These are phyloP conservation scores for Candida parachauliodes DNA, from an alignment of 805 yeast genomes.

Conservation along the genomic window DNA sequence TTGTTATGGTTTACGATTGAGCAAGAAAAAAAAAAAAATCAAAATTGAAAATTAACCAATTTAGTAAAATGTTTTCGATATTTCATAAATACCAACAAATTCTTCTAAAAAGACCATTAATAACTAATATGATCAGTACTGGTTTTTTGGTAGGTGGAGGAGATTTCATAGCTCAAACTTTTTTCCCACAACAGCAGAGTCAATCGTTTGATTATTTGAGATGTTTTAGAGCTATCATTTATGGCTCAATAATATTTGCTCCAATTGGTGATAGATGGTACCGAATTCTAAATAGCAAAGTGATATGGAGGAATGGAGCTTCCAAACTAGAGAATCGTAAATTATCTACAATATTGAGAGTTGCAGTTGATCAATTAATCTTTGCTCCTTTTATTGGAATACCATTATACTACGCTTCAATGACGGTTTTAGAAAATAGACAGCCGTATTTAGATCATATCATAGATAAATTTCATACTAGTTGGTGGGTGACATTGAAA, in stretches of 20 bases:
- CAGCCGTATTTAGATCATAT: slow-evolving; percentile 40
- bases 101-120: slow-evolving; percentile 33
- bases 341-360: slow-evolving; percentile 36
- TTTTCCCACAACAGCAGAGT: slow-evolving; percentile 32
- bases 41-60: not conserved
- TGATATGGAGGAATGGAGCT: slow-evolving; percentile 31
- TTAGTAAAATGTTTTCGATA: not conserved
- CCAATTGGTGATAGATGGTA: slow-evolving; percentile 77
- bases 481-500: slow-evolving; percentile 63
- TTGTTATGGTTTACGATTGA: slow-evolving; percentile 29
- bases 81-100: slow-evolving; percentile 19
- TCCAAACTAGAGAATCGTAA: slow-evolving; percentile 8
- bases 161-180: slow-evolving; percentile 65
- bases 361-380: slow-evolving; percentile 63
- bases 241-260: slow-evolving; percentile 73
- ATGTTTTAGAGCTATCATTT: slow-evolving; percentile 60
- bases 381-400: slow-evolving; percentile 77
- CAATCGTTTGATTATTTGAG: slow-evolving; percentile 47
- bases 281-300: slow-evolving; percentile 38
- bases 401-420: slow-evolving; percentile 64
- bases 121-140: slow-evolving; percentile 46
- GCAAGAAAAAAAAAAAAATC: slow-evolving; percentile 4
- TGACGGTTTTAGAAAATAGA: slow-evolving; percentile 60
- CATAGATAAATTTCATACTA: slow-evolving; percentile 39
- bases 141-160: slow-evolving; percentile 70